Evolutionary conservation across 805 yeast species (phyloP).

Genomic region (Yarrowia phangngaensis): DNA sequence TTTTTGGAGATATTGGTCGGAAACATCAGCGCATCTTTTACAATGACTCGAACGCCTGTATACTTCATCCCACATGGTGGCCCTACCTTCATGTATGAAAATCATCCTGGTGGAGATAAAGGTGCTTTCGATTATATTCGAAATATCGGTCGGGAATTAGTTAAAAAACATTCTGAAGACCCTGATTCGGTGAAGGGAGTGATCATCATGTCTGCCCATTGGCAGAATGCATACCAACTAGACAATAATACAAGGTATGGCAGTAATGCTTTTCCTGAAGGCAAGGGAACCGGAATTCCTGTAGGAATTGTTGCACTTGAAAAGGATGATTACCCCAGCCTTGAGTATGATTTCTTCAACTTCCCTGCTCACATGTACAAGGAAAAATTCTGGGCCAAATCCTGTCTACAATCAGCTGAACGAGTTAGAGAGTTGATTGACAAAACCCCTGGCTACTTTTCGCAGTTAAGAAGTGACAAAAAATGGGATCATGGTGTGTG

Average conservation of each 20-base stretch:
- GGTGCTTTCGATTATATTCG: slow-evolving; percentile 59
- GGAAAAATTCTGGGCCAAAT: slow-evolving; percentile 56
- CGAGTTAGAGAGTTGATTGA: slow-evolving; percentile 45
- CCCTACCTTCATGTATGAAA: slow-evolving; percentile 66
- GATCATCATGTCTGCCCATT: slow-evolving; percentile 70
- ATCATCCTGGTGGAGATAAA: slow-evolving; percentile 48
- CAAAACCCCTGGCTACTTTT: slow-evolving; percentile 44
- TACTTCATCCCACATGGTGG: slow-evolving; percentile 81
- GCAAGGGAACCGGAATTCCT: slow-evolving; percentile 7
- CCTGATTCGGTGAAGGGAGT: slow-evolving; percentile 55
- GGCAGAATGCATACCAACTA: slow-evolving; percentile 46
- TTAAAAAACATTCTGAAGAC: slow-evolving; percentile 32
- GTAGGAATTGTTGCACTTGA: slow-evolving; percentile 20
- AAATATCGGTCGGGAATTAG: slow-evolving; percentile 51
- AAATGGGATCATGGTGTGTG: slow-evolving; percentile 83
- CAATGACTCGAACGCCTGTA: slow-evolving; percentile 47
- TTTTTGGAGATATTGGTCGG: no score
- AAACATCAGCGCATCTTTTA: not conserved
- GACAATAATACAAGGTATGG: slow-evolving; percentile 16
- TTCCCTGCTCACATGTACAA: slow-evolving; percentile 64
- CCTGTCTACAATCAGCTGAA: slow-evolving; percentile 45
- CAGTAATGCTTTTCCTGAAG: slow-evolving; percentile 16
- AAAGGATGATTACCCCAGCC: slow-evolving; percentile 25
- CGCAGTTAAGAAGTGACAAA: slow-evolving; percentile 44
- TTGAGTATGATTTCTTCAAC: slow-evolving; percentile 72